Percentiles rank a stretch among this genome's conserved stretches.
These are phyloP conservation scores for Aspergillus hancockii DNA, from an alignment of 495 filamentous ascomycete genomes.

Conservation along the genomic window DNA sequence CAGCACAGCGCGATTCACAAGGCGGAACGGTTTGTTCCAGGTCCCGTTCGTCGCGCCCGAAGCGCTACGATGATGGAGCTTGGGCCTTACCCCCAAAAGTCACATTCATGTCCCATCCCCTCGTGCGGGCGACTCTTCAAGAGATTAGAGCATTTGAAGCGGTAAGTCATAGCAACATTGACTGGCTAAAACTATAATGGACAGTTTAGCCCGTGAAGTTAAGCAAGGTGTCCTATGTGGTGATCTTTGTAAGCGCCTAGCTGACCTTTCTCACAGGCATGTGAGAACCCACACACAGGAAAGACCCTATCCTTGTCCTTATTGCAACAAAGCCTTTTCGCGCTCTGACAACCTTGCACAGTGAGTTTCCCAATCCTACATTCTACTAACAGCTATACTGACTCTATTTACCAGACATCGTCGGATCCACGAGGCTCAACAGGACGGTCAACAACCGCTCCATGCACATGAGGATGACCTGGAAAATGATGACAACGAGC, in stretches of 20 bases:
- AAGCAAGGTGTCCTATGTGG: slow-evolving; percentile 24
- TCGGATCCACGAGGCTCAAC: slow-evolving; percentile 85
- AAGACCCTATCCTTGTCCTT: slow-evolving; percentile 92
- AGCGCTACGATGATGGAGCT: slow-evolving; percentile 97
- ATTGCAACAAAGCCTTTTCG: slow-evolving; percentile 98
- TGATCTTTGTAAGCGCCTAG: slow-evolving; percentile 59
- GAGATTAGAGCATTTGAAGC: slow-evolving; percentile 97
- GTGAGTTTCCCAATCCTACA: slow-evolving; percentile 54
- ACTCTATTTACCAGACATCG: slow-evolving; percentile 65
- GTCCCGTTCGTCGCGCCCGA: slow-evolving; percentile 83
- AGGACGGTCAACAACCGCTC: slow-evolving; percentile 64
- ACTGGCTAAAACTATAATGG: slow-evolving; percentile 11
- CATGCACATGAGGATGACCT: slow-evolving; percentile 68
- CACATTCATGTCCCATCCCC: slow-evolving; percentile 98
- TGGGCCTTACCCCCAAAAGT: slow-evolving; percentile 95
- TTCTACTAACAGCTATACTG: slow-evolving; percentile 2
- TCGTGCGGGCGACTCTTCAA: slow-evolving; percentile 97
- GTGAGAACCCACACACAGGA: slow-evolving; percentile 99
- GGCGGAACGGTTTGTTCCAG: slow-evolving; percentile 63
- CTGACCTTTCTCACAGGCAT: slow-evolving; percentile 70
- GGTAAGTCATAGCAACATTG: slow-evolving; percentile 63
- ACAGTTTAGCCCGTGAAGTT: slow-evolving; percentile 11
- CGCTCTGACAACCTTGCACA: slow-evolving; percentile 98
- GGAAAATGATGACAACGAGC: slow-evolving; percentile 71
- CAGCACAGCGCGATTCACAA: slow-evolving; percentile 61